These are phyloP conservation scores for Sarocladium oryzae DNA, from an alignment of 2,329 filamentous ascomycete genomes.

Conservation along the genomic window DNA sequence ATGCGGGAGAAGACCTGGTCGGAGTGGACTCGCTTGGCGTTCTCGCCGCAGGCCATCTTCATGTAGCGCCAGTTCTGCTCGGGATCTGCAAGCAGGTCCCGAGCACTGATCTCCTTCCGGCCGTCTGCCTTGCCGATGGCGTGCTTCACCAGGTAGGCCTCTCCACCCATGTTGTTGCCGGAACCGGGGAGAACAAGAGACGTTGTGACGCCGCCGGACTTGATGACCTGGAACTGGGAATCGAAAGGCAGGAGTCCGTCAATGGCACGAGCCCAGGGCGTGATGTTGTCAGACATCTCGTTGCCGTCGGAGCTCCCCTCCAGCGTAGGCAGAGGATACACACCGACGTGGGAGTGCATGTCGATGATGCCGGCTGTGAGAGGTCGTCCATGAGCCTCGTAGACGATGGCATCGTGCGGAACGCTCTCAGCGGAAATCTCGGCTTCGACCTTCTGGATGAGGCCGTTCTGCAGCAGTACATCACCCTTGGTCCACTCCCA, in stretches of 20 bases:
- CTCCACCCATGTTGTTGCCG: slow-evolving; percentile 67
- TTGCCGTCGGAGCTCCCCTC: slow-evolving; percentile 53
- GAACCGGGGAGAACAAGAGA: slow-evolving; percentile 50
- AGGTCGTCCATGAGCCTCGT: slow-evolving; percentile 52
- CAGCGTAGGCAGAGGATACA: slow-evolving; percentile 50
- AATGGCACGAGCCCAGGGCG: slow-evolving; percentile 61
- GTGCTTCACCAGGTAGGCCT: slow-evolving; percentile 64
- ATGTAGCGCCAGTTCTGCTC: slow-evolving; percentile 53
- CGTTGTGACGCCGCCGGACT: slow-evolving; percentile 38
- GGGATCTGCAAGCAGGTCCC: slow-evolving; percentile 59
- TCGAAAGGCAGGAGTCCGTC: slow-evolving; percentile 42
- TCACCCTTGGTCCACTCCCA: slow-evolving; percentile 56
- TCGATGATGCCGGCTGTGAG: slow-evolving; percentile 64
- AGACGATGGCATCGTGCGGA: slow-evolving; percentile 42
- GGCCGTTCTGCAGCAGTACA: slow-evolving; percentile 52
- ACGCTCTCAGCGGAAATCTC: slow-evolving; percentile 36
- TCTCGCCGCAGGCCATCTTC: slow-evolving; percentile 73
- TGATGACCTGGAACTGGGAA: slow-evolving; percentile 28
- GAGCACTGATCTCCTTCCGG: slow-evolving; percentile 54
- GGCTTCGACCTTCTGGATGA: slow-evolving; percentile 48
- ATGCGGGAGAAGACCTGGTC: slow-evolving; percentile 50
- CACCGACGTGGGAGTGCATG: slow-evolving; percentile 63
- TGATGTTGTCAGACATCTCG: slow-evolving; percentile 57
- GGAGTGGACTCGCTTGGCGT: slow-evolving; percentile 55
- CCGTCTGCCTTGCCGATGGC: slow-evolving; percentile 55